Base-by-base conservation (phyloP, 441 rosid species). In the Mallotus japonicus region DNA sequence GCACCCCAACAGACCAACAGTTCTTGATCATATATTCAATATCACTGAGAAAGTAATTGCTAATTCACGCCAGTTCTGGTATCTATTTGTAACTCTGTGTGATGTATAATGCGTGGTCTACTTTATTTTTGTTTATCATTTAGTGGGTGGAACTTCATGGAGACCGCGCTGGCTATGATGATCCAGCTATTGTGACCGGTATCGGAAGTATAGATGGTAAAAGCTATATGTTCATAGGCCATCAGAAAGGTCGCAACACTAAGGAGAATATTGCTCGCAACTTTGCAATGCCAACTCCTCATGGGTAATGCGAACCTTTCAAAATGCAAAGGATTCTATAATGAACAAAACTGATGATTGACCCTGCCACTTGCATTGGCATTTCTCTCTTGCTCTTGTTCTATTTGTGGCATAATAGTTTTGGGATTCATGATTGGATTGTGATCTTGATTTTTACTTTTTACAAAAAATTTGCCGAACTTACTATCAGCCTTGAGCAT, bases 201-300 rank as follows among this genome's bases (percentile, higher is more conserved):
- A 77, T 94, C 65, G 97, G 99, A 82, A 86, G 85, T 67, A 87
- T 94, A 40, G 97, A 90, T 81, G 97, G 95, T 59, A 82, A 79
- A 82, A 83, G 85, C 34, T 90, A 86, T 72, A 88, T 94, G 99
- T 90, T 94, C 73, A 88, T 89, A 15, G 99, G 99, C 78, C 97
- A 94, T 69, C 97, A 94, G 77, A 92, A 92, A 83, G 99, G 98
- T 77, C 89, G 97, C 82, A 94, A 90, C 79, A 89, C 97, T 49
- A 94, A 94, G 80, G 97, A 94, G 73, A 89, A 88, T 79, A 90
- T 92, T 61, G 80, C 82, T 80, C 91, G 92, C 46, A 94, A 94
- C 82, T 94, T 92, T 86, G 99, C 90, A 62, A 90, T 93, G 97
- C 96, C 98, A 70, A 93, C 98, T 72, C 98, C 98, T 65, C 98